These are phyloP conservation scores for Anisodus acutangulus DNA, from an alignment of 257 asterid species.

Conservation along the genomic window DNA sequence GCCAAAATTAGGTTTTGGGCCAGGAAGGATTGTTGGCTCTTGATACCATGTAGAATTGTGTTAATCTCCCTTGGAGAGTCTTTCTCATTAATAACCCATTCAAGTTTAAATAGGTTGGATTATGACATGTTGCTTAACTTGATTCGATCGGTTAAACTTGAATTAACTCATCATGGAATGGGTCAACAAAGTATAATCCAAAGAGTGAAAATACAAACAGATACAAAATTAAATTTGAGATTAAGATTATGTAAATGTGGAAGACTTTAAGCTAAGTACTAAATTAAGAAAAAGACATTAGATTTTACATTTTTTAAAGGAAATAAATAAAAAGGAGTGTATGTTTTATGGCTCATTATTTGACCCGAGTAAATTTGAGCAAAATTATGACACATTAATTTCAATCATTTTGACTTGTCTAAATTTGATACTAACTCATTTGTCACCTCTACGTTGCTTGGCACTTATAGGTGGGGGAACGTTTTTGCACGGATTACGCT, in stretches of 20 bases:
- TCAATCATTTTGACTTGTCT: background rate
- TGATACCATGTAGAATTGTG: too few relatives aligned
- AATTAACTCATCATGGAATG: background rate
- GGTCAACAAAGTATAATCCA: background rate
- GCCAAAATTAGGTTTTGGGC: too few relatives aligned
- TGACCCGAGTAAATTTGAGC: background rate
- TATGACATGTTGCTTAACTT: background rate
- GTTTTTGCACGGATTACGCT: too few relatives aligned
- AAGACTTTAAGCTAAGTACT: background rate
- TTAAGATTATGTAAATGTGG: background rate
- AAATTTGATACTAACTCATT: too few relatives aligned
- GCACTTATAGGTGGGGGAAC: too few relatives aligned
- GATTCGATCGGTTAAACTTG: background rate
- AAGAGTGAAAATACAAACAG: background rate
- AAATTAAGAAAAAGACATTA: background rate
- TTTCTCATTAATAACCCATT: background rate
- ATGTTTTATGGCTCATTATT: background rate
- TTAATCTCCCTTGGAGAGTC: too few relatives aligned
- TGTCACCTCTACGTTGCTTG: too few relatives aligned
- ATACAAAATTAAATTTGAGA: background rate
- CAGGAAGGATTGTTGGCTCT: too few relatives aligned
- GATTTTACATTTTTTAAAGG: background rate
- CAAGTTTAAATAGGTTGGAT: background rate
- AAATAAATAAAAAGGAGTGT: background rate
- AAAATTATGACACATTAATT: background rate